phyloP scores from a whole-genome alignment of 78 protist species.

The Dictyostelium citrinum region DNA sequence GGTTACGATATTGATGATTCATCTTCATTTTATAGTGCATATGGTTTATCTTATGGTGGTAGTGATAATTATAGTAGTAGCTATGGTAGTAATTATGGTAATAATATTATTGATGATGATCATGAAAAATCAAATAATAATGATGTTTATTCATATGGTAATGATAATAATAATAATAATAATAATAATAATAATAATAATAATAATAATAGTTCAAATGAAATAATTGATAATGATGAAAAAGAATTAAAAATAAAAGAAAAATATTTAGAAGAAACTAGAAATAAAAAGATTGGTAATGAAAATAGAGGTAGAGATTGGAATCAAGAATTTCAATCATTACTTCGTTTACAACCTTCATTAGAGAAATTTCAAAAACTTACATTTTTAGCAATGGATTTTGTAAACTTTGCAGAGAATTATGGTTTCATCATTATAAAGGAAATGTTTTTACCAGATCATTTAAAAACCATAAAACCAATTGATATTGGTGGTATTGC shows the following conservation, averaged over 20 bases:
- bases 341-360: not conserved
- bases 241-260: constrained; percentile 5
- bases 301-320: constrained; percentile 41
- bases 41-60: not conserved
- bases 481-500: constrained; percentile 73
- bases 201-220: no score
- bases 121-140: not conserved
- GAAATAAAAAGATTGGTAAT: not conserved
- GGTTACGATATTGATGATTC: not conserved
- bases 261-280: not conserved
- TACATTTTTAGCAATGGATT: constrained; percentile 42
- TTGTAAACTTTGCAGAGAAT: constrained; percentile 22
- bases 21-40: not conserved
- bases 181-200: not conserved
- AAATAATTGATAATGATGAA: not conserved
- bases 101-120: not conserved
- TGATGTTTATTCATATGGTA: not conserved
- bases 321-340: constrained; percentile 57
- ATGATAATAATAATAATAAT: not conserved
- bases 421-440: constrained; percentile 28
- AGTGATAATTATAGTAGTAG: not conserved
- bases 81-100: not conserved
- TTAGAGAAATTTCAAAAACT: constrained; percentile 37
- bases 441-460: constrained; percentile 49
- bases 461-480: constrained; percentile 25